phyloP scores from a whole-genome alignment of 1,284 basidiomycete species.

The Cystobasidiaceae sp. region DNA sequence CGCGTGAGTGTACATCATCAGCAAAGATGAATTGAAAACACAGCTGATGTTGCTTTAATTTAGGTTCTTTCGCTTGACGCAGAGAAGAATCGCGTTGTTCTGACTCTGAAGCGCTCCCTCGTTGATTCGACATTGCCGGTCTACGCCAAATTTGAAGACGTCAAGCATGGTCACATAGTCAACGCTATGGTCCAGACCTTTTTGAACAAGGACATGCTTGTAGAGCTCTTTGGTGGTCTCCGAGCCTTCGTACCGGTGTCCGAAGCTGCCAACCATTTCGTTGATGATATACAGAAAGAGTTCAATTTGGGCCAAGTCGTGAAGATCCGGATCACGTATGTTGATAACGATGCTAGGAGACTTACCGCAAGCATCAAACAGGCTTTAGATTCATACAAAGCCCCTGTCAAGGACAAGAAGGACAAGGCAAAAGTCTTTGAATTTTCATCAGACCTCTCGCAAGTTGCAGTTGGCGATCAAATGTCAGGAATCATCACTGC shows the following conservation, averaged over 20 bases:
- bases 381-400: constrained; percentile 53
- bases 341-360: constrained; percentile 59
- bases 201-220: constrained; percentile 67
- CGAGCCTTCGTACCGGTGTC: constrained; percentile 74
- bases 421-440: constrained; percentile 13
- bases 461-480: constrained; percentile 68
- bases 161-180: constrained; percentile 65
- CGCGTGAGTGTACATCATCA: constrained; percentile 61
- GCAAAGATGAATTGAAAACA: too few relatives aligned
- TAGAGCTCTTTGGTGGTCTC: constrained; percentile 86
- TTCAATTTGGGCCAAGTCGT: constrained; percentile 78
- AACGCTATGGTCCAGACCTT: constrained; percentile 80
- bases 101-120: constrained; percentile 90
- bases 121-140: constrained; percentile 61
- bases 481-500: constrained; percentile 67
- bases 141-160: constrained; percentile 63
- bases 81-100: constrained; percentile 69
- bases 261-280: constrained; percentile 60
- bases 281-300: constrained; percentile 43
- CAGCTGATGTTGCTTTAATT: constrained; percentile 14
- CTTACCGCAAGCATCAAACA: constrained; percentile 85
- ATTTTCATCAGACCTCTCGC: constrained; percentile 56
- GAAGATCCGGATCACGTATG: constrained; percentile 74
- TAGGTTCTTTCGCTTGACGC: constrained; percentile 83
- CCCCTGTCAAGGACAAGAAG: constrained; percentile 36